Base-by-base conservation (phyloP, 2,329 filamentous ascomycete genomes). In the Ceratocystis lukuohia region DNA sequence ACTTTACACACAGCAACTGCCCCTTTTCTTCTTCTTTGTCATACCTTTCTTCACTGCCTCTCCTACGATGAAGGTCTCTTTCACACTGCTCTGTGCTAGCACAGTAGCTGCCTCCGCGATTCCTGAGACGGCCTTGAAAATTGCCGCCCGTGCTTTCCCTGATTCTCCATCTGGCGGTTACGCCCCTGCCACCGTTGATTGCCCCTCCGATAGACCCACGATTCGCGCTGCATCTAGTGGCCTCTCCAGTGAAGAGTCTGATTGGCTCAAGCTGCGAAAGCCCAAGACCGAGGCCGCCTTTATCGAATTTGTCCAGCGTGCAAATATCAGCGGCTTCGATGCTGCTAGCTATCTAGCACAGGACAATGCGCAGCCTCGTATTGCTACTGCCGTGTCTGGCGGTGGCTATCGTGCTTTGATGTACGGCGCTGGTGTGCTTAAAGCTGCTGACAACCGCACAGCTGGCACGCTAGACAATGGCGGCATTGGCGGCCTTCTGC, bases 351-450 rank as follows among this genome's bases (percentile, higher is more conserved):
- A 94, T 73, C 84, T 97, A 71, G 80, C 86, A 65, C 45, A 62
- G 57, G 66, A 69, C 10, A 56, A 61, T 0, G 75, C 77, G 30
- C 74, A 80, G 68, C 80, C 80, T 64, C 81, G 80, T 70, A 85
- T 96, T 69, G 90, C 80, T 17, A 83, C 96, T 69, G 89, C 91
- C 10, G 79, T 88, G 57, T 94, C 89, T 0, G 91, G 91, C 12
- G 91, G 91, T 73, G 91, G 91, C 45, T 96, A 94, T 74, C 82
- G 91, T 66, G 91, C 91, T n/a, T 80, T 95, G 77, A 79, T 92
- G 78, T 93, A 88, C 72, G 91, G 89, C 46, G 91, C 87, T 17
- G 91, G 91, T 68, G 87, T 87, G 56, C 71, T 96, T 17, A 83
- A 88, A 37, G 91, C 91, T 0, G 92, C 91, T 70, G 91, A 96